Percentiles rank a stretch among this genome's conserved stretches.
Evolutionary conservation across 140 eudicot species (phyloP).

Genomic region (Stevia rebaudiana): DNA sequence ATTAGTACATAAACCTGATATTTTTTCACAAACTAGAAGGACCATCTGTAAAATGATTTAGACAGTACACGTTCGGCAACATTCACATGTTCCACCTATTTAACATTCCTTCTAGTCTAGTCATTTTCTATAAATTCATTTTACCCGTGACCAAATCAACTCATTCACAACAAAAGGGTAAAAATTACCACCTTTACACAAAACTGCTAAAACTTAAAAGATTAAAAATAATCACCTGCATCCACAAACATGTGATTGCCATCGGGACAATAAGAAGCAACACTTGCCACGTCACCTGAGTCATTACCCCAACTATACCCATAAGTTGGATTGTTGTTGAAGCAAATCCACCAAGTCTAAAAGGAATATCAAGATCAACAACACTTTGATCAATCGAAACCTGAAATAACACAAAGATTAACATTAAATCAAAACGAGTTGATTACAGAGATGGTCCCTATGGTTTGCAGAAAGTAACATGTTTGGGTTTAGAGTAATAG

Average conservation of each 20-base stretch:
- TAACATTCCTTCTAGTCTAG: background rate
- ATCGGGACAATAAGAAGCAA: slow-evolving; percentile 86
- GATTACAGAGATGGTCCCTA: no score
- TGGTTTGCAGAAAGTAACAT: no score
- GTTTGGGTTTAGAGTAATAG: no score
- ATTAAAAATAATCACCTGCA: slow-evolving; percentile 60
- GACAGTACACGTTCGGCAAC: background rate
- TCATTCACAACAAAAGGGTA: background rate
- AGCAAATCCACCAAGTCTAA: slow-evolving; percentile 94
- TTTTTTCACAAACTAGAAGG: no score
- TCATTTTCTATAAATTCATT: background rate
- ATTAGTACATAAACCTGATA: no score
- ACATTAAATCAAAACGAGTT: background rate
- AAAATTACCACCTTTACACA: background rate
- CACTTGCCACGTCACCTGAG: slow-evolving; percentile 80
- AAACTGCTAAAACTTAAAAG: background rate
- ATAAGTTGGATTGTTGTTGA: slow-evolving; percentile 86
- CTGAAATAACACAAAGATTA: slow-evolving; percentile 30
- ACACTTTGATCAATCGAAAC: slow-evolving; percentile 92
- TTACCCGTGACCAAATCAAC: background rate
- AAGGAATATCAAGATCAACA: slow-evolving; percentile 92
- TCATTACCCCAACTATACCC: slow-evolving; percentile 90
- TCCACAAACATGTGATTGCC: slow-evolving; percentile 95
- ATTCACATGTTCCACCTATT: background rate
- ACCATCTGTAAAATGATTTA: background rate